phyloP scores from a whole-genome alignment of 1,284 basidiomycete genomes.

The Mycena sp. region DNA sequence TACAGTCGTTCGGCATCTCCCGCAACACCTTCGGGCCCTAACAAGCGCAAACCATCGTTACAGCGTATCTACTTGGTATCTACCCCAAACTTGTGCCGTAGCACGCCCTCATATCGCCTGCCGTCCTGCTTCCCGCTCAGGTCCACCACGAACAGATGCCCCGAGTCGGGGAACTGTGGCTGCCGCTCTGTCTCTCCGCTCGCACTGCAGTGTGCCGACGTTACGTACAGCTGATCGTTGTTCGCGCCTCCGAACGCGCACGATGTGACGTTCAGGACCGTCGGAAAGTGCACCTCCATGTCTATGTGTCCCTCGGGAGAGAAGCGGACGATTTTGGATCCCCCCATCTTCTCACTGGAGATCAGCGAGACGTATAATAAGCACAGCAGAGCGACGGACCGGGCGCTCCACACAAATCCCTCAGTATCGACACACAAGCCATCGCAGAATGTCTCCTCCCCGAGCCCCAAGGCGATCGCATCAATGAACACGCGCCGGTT shows the following conservation, averaged over 20 bases:
- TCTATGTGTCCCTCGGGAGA: conserved; percentile 60
- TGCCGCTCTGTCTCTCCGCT: conserved; percentile 62
- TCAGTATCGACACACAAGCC: conserved; percentile 72
- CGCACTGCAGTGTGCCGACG: conserved; percentile 71
- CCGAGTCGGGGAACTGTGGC: conserved; percentile 65
- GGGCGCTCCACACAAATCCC: conserved; percentile 74
- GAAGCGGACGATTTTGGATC: conserved; percentile 66
- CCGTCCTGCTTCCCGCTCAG: conserved; percentile 50
- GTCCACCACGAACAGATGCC: conserved; percentile 70
- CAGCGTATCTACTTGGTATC: not conserved
- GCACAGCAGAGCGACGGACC: conserved; percentile 48
- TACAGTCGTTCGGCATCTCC: too few species aligned
- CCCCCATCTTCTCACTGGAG: conserved; percentile 61
- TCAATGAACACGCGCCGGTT: conserved; percentile 68
- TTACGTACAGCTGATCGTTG: conserved; percentile 71
- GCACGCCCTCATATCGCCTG: conserved; percentile 21
- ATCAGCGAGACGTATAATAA: conserved; percentile 2
- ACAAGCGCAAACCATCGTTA: too few species aligned
- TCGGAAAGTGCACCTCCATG: conserved; percentile 65
- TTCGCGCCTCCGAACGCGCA: conserved; percentile 77
- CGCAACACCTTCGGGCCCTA: too few species aligned
- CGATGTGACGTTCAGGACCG: conserved; percentile 67
- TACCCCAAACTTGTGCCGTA: conserved; percentile 27
- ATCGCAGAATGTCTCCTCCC: conserved; percentile 62
- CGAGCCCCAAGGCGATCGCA: conserved; percentile 60